Base-by-base conservation (phyloP, 2,329 filamentous ascomycete genomes). In the Ambrosiella cleistominuta region DNA sequence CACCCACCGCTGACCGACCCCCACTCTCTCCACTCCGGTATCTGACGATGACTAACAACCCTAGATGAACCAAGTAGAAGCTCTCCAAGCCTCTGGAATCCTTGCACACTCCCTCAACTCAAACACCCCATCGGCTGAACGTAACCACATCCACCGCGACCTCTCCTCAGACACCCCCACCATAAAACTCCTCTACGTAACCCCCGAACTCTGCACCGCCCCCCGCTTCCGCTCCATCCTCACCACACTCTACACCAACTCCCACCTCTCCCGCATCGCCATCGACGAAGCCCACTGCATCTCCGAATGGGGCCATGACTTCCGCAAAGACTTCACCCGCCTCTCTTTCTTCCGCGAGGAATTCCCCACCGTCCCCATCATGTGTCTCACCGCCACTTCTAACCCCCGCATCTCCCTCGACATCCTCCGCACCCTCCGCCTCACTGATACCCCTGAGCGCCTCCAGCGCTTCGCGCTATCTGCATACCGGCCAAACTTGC, bases 301-400 rank as follows among this genome's bases (percentile, higher is more conserved):
- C 64, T 95, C 88, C 27, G 90, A 96, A 81, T 96, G 91, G 91
- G 91, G 91, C 1, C 90, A 97, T 68, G 91, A 97, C 69, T 97
- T 97, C 67, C 85, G 91, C n/a, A 86, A 84, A 40, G 86, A 89
- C 59, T 97, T 95, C 70, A 89, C 93, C 66, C 80, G 85, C 17
- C 76, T 97, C 6, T 83, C 80, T 1, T 96, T 88, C 82, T 93
- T 97, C 72, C 84, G 86, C 64, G 76, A 81, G 54, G 82, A 82
- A 5, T 89, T 93, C 63, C 87, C 89, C 0, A 78, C 86, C 58
- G 87, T 96, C 0, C 90, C 91, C 3, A 85, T 97, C 62, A 95
- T 93, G 69, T 95, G 89, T 62, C 78, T 95, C 12, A 97, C 91
- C 0, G 91, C 91, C 0, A 97, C 91, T 0, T 91, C 91, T 11